Evolutionary conservation across 2,329 filamentous ascomycete genomes (phyloP), one percentile per base, ranked within the genome.

Genomic region (Botrytis elliptica): DNA sequence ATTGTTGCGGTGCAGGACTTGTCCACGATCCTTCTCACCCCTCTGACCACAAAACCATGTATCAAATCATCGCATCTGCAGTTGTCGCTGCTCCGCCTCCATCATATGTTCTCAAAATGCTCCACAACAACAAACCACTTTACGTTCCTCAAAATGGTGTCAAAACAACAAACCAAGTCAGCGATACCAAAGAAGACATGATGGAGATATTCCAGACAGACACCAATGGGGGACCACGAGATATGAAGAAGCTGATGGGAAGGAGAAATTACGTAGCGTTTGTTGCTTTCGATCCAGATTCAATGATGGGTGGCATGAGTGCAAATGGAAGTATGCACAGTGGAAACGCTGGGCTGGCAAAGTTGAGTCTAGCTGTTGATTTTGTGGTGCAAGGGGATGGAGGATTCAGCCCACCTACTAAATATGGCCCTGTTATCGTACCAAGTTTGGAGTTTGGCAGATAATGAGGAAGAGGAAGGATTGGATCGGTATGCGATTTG

Each of bases 131-230:
- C 84, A 96, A 95, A 83, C 89, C 93, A 55, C 89, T 98, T 42
- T 99, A 98, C 82, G 88, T 99, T 72, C 96, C 96, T 0, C 87
- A 89, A 72, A 99, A 99, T 82, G 95, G 95, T n/a, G 90, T 94
- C 73, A 88, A 89, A 77, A 91, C 92, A 1, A 92, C 87, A 2
- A 89, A 94, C 75, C 88, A 91, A 76, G 88, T 93, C 1, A 92
- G 91, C 2, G 96, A 99, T 82, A 99, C 96, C 65, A 98, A 99
- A 83, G 96, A 99, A 83, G 96, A 99, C 84, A 99, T 99, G 96
- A 97, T 99, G 93, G 96, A 99, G 85, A 97, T 99, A 77, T 99
- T 99, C 88, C 94, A 96, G 79, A 93, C 92, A 12, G 96, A 99
- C 79, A 94, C 96, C 25, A 93, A 91, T 71, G 95, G 96, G n/a